phyloP scores from a whole-genome alignment of 768 basidiomycete genomes.

The Rickenella mellea region DNA sequence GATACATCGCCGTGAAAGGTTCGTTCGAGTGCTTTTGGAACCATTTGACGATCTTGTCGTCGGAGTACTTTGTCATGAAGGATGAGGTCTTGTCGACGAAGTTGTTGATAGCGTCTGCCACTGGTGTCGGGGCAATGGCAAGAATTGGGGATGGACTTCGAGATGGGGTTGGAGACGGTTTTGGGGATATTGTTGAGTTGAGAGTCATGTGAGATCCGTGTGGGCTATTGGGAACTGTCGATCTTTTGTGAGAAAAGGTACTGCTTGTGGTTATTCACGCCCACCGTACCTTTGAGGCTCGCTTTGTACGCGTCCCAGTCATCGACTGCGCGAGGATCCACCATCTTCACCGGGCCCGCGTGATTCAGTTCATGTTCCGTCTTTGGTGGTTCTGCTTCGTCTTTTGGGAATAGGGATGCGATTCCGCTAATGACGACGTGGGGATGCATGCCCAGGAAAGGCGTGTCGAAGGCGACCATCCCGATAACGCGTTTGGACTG shows the following conservation, averaged over 20 bases:
- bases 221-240: no score
- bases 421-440: conserved; percentile 50
- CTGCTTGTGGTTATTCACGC: no score
- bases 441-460: conserved; percentile 54
- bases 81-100: conserved; percentile 28
- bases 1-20: conserved; percentile 36
- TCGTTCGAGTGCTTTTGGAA: conserved; percentile 43
- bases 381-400: conserved; percentile 16
- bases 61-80: conserved; percentile 29
- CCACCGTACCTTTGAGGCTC: conserved; percentile 19
- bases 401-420: conserved; percentile 36
- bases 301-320: conserved; percentile 39
- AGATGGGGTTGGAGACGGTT: conserved; percentile 9
- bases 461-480: conserved; percentile 49
- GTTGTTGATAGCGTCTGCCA: conserved; percentile 10
- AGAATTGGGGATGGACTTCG: conserved; percentile 9
- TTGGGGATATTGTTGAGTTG: conserved; percentile 5
- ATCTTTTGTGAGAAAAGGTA: no score
- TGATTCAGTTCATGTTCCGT: conserved; percentile 35
- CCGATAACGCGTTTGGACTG: conserved; percentile 38
- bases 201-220: no score
- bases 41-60: conserved; percentile 40
- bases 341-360: conserved; percentile 30
- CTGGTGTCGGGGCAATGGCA: conserved; percentile 8
- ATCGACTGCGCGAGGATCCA: conserved; percentile 36